These are phyloP conservation scores for Quillaja saponaria DNA, from an alignment of 306 rosid species.

Conservation along the genomic window DNA sequence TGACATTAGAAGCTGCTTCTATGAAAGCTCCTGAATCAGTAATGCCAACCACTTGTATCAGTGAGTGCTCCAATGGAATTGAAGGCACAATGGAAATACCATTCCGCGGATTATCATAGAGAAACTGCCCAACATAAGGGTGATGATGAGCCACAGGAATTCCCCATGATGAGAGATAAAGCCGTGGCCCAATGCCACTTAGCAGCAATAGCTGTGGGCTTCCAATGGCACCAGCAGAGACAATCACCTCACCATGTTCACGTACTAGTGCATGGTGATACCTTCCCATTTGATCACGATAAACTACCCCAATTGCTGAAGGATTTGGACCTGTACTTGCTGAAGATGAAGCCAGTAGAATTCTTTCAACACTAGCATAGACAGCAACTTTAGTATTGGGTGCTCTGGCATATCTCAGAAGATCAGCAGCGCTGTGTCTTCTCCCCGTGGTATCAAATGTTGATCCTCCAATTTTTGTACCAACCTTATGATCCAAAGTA, in stretches of 20 bases:
- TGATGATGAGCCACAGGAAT: slow-evolving; percentile 71
- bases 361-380: slow-evolving; percentile 66
- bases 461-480: slow-evolving; percentile 89
- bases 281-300: slow-evolving; percentile 51
- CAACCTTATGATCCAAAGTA: slow-evolving; percentile 57
- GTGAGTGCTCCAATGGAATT: slow-evolving; percentile 67
- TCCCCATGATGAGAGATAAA: slow-evolving; percentile 76
- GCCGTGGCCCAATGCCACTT: slow-evolving; percentile 79
- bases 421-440: slow-evolving; percentile 79
- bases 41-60: slow-evolving; percentile 86
- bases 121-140: slow-evolving; percentile 72
- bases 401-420: slow-evolving; percentile 44
- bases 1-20: slow-evolving; percentile 76
- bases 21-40: slow-evolving; percentile 71
- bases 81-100: slow-evolving; percentile 79
- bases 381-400: slow-evolving; percentile 52
- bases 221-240: slow-evolving; percentile 85
- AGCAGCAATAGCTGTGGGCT: slow-evolving; percentile 83
- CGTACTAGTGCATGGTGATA: slow-evolving; percentile 63
- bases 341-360: slow-evolving; percentile 50
- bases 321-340: slow-evolving; percentile 14
- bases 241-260: slow-evolving; percentile 65
- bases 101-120: slow-evolving; percentile 83
- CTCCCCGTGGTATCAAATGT: slow-evolving; percentile 68
- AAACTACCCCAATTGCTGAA: slow-evolving; percentile 60